Evolutionary conservation across 345 rosid genomes (phyloP).

Genomic region (Eucalyptus curtisii): DNA sequence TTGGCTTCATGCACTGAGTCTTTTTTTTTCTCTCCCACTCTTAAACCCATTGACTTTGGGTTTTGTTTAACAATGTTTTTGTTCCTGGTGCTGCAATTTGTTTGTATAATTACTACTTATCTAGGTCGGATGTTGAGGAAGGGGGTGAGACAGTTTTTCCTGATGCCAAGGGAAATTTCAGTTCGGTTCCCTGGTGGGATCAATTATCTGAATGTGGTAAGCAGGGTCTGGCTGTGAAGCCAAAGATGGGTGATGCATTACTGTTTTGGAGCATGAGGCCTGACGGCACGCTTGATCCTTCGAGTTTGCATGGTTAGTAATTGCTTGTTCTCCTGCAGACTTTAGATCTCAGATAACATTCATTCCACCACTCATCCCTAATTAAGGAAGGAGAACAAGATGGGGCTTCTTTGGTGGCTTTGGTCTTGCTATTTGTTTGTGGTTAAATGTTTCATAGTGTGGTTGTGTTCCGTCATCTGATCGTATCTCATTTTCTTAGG

Average conservation of each 20-base stretch:
- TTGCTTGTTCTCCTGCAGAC: not conserved
- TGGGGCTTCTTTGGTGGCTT: not conserved
- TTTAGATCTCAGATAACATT: not conserved
- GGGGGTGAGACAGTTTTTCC: slow-evolving; percentile 98
- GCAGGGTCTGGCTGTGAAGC: slow-evolving; percentile 63
- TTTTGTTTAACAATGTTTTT: not conserved
- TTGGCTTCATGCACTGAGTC: not conserved
- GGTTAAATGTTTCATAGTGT: not conserved
- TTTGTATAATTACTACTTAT: not conserved
- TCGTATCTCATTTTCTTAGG: slow-evolving; percentile 19
- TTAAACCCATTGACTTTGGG: not conserved
- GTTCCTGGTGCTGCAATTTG: not conserved
- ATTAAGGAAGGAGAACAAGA: not conserved
- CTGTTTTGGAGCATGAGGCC: slow-evolving; percentile 95
- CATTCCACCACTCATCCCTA: not conserved
- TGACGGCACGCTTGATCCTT: slow-evolving; percentile 75
- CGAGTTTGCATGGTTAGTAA: slow-evolving; percentile 77
- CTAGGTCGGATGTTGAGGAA: slow-evolving; percentile 94
- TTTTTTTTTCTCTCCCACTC: not conserved
- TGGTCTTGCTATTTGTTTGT: not conserved
- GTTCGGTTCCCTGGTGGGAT: slow-evolving; percentile 65
- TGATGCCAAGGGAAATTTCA: slow-evolving; percentile 47
- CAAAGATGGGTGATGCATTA: slow-evolving; percentile 83
- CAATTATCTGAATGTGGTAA: slow-evolving; percentile 81
- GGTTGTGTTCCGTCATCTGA: not conserved